Conservation (phyloP, 257 asterid genomes). For the Solanum chilense region DNA sequence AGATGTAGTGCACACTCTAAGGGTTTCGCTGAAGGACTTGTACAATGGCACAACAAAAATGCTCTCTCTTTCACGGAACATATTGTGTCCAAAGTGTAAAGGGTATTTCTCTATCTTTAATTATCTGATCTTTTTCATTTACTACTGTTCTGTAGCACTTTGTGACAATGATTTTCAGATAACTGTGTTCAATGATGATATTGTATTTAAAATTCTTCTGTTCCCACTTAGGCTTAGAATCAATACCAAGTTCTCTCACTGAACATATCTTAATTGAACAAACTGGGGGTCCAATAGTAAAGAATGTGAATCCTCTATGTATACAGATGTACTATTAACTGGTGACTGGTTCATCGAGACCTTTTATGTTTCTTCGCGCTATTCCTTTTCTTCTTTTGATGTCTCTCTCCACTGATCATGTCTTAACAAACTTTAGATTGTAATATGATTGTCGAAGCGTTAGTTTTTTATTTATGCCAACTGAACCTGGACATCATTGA, state of each 20-base stretch:
- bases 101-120: slow-evolving; percentile 21
- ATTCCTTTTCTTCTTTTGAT: not conserved
- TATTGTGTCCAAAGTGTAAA: slow-evolving; percentile 40
- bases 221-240: not conserved
- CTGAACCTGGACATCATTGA: not conserved
- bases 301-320: not conserved
- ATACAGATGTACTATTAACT: not conserved
- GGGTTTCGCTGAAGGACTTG: slow-evolving; percentile 41
- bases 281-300: not conserved
- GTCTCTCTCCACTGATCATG: not conserved
- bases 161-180: not conserved
- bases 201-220: not conserved
- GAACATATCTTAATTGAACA: not conserved
- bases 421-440: not conserved
- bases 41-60: slow-evolving; percentile 40
- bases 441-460: not conserved
- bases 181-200: not conserved
- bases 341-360: not conserved
- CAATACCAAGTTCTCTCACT: not conserved
- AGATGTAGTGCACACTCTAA: slow-evolving; percentile 30
- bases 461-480: not conserved
- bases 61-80: slow-evolving; percentile 30
- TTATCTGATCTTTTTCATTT: not conserved
- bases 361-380: not conserved
- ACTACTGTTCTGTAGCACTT: too few relatives aligned